A percentile compares a stretch with the other conserved stretches of the same genome.
Evolutionary conservation across 768 basidiomycete species (phyloP).

Genomic region (Amanita polypyramis): DNA sequence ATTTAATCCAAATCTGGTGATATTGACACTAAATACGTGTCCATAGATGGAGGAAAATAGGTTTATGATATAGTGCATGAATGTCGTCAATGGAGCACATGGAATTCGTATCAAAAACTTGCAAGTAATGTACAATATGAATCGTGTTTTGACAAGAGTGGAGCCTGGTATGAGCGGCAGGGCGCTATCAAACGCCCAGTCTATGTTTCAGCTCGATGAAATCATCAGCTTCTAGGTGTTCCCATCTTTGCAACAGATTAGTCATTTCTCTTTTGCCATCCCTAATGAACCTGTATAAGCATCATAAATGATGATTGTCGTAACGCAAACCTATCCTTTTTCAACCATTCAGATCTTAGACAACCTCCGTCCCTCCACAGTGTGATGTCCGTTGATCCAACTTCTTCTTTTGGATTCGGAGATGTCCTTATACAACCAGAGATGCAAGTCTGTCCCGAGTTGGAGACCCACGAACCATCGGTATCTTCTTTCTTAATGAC

Average conservation of each 20-base stretch:
- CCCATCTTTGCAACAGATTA: constrained; percentile 37
- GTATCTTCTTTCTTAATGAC: constrained; percentile 32
- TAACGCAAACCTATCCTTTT: constrained; percentile 38
- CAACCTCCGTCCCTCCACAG: constrained; percentile 44
- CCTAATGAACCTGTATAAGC: constrained; percentile 21
- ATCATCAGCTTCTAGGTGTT: constrained; percentile 35
- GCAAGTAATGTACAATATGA: constrained; percentile 3
- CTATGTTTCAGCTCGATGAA: constrained; percentile 43
- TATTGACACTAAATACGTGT: constrained; percentile 7
- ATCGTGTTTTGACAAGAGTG: not conserved
- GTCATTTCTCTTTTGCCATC: constrained; percentile 48
- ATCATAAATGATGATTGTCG: constrained; percentile 1
- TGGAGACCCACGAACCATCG: constrained; percentile 26
- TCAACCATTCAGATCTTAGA: constrained; percentile 45
- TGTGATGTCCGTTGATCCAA: constrained; percentile 20
- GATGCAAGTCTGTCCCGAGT: constrained; percentile 19
- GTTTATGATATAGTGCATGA: not conserved
- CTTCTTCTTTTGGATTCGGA: constrained; percentile 25
- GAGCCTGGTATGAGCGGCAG: not conserved
- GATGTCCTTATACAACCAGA: constrained; percentile 23
- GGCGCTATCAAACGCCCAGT: constrained; percentile 36
- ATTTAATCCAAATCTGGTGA: not conserved
- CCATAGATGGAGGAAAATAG: constrained; percentile 5
- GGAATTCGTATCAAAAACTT: constrained; percentile 3
- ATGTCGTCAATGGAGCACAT: constrained; percentile 1